phyloP scores from a whole-genome alignment of 805 yeast species.

The Myxozyma kluyveri region DNA sequence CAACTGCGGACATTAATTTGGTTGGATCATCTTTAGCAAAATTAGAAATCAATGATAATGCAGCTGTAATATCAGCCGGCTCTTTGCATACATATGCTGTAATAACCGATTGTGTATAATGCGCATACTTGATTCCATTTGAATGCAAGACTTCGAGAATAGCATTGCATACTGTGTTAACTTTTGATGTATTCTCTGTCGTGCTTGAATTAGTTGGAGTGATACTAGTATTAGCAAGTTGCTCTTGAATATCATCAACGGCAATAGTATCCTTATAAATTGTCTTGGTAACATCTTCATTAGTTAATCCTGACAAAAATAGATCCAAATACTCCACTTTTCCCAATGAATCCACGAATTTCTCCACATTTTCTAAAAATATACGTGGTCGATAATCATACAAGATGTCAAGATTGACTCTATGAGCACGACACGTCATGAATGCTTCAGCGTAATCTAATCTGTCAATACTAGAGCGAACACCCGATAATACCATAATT shows the following conservation, averaged over 20 bases:
- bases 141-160: slow-evolving; percentile 54
- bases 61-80: slow-evolving; percentile 80
- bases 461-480: slow-evolving; percentile 62
- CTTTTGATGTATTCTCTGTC: slow-evolving; percentile 42
- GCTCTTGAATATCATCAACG: neutral
- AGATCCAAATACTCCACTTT: slow-evolving; percentile 76
- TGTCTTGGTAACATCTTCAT: slow-evolving; percentile 78
- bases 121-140: slow-evolving; percentile 42
- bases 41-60: slow-evolving; percentile 54
- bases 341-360: slow-evolving; percentile 67
- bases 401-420: slow-evolving; percentile 85
- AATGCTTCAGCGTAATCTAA: slow-evolving; percentile 71
- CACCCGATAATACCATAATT: slow-evolving; percentile 82
- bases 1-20: slow-evolving; percentile 46
- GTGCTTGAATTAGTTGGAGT: neutral
- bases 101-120: slow-evolving; percentile 70
- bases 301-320: slow-evolving; percentile 74
- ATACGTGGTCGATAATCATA: slow-evolving; percentile 80
- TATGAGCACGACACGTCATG: slow-evolving; percentile 77
- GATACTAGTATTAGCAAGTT: neutral
- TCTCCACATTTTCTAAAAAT: slow-evolving; percentile 61
- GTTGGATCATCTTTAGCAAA: slow-evolving; percentile 17
- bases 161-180: slow-evolving; percentile 74
- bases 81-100: slow-evolving; percentile 90
- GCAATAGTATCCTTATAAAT: slow-evolving; percentile 72